Evolutionary conservation across 164 flowering plant genomes (phyloP).

Genomic region (Brasenia schreberi): DNA sequence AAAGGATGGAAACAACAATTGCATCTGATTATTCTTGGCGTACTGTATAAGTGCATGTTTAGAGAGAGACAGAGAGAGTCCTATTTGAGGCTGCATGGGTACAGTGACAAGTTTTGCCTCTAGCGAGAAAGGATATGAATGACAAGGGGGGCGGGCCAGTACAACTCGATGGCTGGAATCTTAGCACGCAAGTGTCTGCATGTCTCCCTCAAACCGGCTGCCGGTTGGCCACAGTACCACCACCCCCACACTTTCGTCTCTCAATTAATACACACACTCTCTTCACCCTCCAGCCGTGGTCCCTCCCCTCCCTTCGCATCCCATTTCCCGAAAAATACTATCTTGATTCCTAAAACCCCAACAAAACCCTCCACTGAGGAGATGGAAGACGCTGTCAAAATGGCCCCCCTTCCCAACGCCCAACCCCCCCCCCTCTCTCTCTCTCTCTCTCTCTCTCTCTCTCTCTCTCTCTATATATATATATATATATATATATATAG

Average conservation of each 20-base stretch:
- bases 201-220: constrained; percentile 1
- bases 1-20: not conserved
- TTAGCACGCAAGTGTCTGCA: not conserved
- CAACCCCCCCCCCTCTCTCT: too few relatives aligned
- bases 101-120: not conserved
- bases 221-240: not conserved
- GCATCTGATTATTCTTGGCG: not conserved
- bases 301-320: not conserved
- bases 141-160: not conserved
- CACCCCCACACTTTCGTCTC: not conserved
- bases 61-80: not conserved
- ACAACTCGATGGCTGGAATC: not conserved
- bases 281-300: not conserved
- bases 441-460: too few relatives aligned
- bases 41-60: not conserved
- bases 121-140: not conserved
- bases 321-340: not conserved
- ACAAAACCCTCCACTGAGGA: not conserved
- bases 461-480: too few relatives aligned
- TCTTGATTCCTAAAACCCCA: not conserved
- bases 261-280: not conserved
- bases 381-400: not conserved
- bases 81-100: not conserved
- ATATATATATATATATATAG: too few relatives aligned
- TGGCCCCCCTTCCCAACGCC: not conserved